These are phyloP conservation scores for Diaporthe helianthi DNA, from an alignment of 2,329 filamentous ascomycete species.

Conservation along the genomic window DNA sequence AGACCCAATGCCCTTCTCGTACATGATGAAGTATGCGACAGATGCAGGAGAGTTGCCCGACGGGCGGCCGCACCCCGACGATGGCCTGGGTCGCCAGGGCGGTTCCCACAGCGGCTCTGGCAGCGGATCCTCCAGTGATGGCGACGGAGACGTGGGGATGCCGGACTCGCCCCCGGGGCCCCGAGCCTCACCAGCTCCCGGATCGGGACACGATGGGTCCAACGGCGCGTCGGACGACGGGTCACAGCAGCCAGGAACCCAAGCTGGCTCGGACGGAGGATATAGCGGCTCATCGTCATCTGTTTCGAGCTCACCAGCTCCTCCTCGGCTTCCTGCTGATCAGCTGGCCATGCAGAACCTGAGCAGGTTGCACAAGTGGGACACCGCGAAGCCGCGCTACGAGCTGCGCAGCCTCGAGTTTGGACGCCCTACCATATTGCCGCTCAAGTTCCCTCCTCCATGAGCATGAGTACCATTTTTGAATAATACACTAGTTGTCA, in stretches of 20 bases:
- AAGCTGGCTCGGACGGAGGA: no score
- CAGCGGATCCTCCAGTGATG: not conserved
- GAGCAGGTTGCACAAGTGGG: slow-evolving; percentile 11
- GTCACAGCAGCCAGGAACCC: not conserved
- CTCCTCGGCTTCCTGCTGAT: not conserved
- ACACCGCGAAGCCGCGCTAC: slow-evolving; percentile 7
- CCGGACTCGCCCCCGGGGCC: not conserved
- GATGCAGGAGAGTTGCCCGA: not conserved
- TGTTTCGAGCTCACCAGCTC: not conserved
- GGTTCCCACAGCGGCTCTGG: no score
- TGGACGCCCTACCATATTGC: not conserved
- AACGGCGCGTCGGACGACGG: not conserved
- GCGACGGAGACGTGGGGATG: not conserved
- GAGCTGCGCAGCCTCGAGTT: slow-evolving; percentile 14
- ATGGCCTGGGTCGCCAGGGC: not conserved
- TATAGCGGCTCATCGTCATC: not conserved
- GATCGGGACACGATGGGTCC: not conserved
- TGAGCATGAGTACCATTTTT: not conserved
- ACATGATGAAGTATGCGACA: not conserved
- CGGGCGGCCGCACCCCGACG: not conserved
- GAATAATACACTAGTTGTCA: not conserved
- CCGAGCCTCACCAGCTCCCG: no score
- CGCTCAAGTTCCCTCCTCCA: not conserved
- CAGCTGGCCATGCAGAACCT: slow-evolving; percentile 1
- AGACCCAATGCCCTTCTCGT: not conserved